phyloP scores from a whole-genome alignment of 148 eudicot genomes.

The Rheum nobile region DNA sequence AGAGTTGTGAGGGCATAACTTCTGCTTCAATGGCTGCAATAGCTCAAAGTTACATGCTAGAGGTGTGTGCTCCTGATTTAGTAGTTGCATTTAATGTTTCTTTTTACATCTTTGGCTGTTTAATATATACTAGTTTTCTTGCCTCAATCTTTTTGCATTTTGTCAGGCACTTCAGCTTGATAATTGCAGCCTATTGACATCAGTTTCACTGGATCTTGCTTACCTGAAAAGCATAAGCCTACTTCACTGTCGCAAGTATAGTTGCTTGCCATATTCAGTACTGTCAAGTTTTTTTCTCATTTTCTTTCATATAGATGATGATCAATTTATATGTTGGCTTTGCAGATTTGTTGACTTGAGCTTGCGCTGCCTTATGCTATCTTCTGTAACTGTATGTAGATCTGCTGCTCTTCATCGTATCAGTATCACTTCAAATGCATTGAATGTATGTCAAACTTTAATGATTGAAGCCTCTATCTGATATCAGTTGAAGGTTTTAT shows the following conservation, averaged over 20 bases:
- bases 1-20: constrained; percentile 59
- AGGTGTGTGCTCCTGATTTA: constrained; percentile 25
- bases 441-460: constrained; percentile 29
- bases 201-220: constrained; percentile 52
- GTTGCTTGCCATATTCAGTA: constrained; percentile 1
- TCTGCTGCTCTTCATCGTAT: constrained; percentile 50
- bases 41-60: constrained; percentile 38
- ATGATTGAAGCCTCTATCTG: not conserved
- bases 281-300: not conserved
- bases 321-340: not conserved
- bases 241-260: constrained; percentile 62
- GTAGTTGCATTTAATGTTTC: not conserved
- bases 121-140: not conserved
- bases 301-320: not conserved
- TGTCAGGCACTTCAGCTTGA: constrained; percentile 56
- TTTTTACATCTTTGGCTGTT: not conserved
- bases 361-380: constrained; percentile 27
- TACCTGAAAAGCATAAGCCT: constrained; percentile 50
- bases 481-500: not conserved
- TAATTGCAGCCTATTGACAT: constrained; percentile 50
- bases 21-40: constrained; percentile 62
- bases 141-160: not conserved
- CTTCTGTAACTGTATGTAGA: constrained; percentile 53
- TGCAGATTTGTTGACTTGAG: constrained; percentile 47
- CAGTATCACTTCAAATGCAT: constrained; percentile 40